A percentile compares a stretch with the other conserved stretches of the same genome.
These are phyloP conservation scores for Aphanomyces stellatus DNA, from an alignment of 352 stramenopile species.

Conservation along the genomic window DNA sequence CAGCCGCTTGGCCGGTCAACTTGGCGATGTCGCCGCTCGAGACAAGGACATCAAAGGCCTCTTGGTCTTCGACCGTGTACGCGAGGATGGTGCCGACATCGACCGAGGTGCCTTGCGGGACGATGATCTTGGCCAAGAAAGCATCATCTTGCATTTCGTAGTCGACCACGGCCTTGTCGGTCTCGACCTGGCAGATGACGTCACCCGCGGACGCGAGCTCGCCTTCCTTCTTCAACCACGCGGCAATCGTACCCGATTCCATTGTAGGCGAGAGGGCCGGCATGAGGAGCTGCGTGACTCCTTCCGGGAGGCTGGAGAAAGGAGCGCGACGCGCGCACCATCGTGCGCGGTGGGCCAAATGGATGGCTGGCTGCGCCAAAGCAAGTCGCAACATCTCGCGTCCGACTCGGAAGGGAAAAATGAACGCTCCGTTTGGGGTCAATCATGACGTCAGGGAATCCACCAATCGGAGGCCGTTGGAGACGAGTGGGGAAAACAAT, in stretches of 20 bases:
- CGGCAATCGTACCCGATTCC: conserved; percentile 88
- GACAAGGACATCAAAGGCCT: conserved; percentile 54
- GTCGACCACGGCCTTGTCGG: conserved; percentile 98
- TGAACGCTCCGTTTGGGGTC: background rate
- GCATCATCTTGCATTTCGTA: conserved; percentile 98
- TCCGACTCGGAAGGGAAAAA: background rate
- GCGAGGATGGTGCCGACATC: conserved; percentile 88
- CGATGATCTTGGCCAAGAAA: conserved; percentile 92
- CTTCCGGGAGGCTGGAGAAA: conserved; percentile 60
- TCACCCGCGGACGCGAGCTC: conserved; percentile 86
- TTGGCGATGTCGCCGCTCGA: conserved; percentile 42
- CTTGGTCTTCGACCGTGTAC: conserved; percentile 90
- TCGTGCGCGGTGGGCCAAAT: background rate
- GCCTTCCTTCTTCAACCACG: conserved; percentile 91
- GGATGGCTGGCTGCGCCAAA: background rate
- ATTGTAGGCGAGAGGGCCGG: conserved; percentile 97
- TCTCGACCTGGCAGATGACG: conserved; percentile 96
- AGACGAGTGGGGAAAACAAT: background rate
- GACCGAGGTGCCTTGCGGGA: conserved; percentile 75
- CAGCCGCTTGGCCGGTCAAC: background rate
- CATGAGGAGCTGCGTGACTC: conserved; percentile 80
- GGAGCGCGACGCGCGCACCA: conserved; percentile 3
- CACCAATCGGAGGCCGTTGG: background rate
- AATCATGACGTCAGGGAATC: background rate
- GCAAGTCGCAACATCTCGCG: background rate